Percentiles rank a stretch among this genome's conserved stretches.
Conservation (phyloP, 805 yeast species). For the Metschnikowia koreensis region DNA sequence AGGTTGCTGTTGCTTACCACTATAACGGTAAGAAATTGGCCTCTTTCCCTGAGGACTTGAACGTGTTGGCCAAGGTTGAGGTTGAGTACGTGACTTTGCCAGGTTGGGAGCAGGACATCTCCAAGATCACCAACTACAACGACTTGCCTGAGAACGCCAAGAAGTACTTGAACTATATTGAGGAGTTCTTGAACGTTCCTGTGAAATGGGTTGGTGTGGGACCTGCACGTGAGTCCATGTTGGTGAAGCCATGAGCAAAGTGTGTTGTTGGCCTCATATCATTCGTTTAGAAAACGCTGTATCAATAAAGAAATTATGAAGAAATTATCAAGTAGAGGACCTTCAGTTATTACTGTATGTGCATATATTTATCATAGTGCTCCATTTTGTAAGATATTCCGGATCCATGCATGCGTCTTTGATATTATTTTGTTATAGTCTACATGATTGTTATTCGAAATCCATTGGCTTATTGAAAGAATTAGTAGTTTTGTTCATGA, state of each 20-base stretch:
- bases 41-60: constrained; percentile 91
- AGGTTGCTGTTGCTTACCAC: constrained; percentile 82
- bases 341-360: too few species aligned
- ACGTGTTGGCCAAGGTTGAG: constrained; percentile 80
- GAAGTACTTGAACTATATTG: constrained; percentile 80
- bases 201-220: constrained; percentile 98
- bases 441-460: too few species aligned
- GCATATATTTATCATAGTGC: too few species aligned
- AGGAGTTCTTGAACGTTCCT: constrained; percentile 78
- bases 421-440: too few species aligned
- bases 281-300: neutral
- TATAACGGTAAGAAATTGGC: constrained; percentile 72
- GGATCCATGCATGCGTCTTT: too few species aligned
- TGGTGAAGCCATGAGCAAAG: constrained; percentile 47
- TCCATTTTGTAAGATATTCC: too few species aligned
- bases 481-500: too few species aligned
- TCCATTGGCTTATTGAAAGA: too few species aligned
- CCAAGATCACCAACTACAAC: constrained; percentile 62
- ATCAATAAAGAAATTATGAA: neutral
- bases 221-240: constrained; percentile 93
- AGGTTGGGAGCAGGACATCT: constrained; percentile 90
- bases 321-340: too few species aligned
- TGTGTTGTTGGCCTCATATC: neutral
- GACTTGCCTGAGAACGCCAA: constrained; percentile 88
- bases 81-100: constrained; percentile 89